These are phyloP conservation scores for Aspergillus amoenus DNA, from an alignment of 2,329 filamentous ascomycete species.

Conservation along the genomic window DNA sequence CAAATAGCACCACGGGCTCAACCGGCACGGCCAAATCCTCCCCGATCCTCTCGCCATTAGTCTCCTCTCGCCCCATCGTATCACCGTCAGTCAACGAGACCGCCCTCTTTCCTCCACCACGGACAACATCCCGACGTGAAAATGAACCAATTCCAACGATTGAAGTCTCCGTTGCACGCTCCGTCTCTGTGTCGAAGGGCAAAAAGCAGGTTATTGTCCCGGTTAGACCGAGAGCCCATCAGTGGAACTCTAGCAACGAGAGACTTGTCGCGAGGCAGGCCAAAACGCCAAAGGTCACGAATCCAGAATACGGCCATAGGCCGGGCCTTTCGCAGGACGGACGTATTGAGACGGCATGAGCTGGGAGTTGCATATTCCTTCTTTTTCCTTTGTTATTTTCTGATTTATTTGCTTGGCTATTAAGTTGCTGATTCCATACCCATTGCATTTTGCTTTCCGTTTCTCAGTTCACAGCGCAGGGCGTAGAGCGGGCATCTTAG, in stretches of 20 bases:
- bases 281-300: conserved; percentile 29
- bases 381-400: background rate
- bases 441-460: background rate
- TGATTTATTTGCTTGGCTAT: background rate
- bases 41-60: conserved; percentile 16
- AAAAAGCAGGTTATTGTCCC: conserved; percentile 40
- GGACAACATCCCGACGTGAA: conserved; percentile 18
- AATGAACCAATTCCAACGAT: conserved; percentile 20
- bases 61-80: background rate
- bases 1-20: conserved; percentile 10
- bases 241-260: conserved; percentile 26
- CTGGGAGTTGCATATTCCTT: background rate
- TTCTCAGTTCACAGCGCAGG: background rate
- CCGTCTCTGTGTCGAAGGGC: conserved; percentile 37
- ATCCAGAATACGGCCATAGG: conserved; percentile 29
- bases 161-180: conserved; percentile 41
- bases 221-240: conserved; percentile 25
- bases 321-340: conserved; percentile 33
- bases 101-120: conserved; percentile 16
- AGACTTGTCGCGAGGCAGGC: conserved; percentile 28
- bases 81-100: background rate
- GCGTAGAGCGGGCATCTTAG: background rate
- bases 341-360: conserved; percentile 30
- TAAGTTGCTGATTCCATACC: background rate
- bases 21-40: conserved; percentile 14